Evolutionary conservation across 257 asterid species (phyloP), one percentile per base, ranked within the genome.

Genomic region (Datura wrightii): DNA sequence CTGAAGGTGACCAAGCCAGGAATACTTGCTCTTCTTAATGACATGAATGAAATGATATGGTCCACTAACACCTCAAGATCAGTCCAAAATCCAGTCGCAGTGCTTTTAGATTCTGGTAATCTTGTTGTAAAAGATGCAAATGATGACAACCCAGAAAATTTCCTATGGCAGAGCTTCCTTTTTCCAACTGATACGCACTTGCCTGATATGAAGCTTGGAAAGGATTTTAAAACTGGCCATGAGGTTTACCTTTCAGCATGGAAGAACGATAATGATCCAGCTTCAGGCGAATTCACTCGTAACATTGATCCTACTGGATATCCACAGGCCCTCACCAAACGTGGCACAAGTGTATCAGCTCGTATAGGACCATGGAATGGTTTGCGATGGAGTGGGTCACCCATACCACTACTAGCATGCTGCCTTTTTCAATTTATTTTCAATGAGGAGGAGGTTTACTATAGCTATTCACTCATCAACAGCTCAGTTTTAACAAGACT

Each of bases 311-410:
- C 84, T 5, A 37, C 83, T 0, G 95, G 95, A 3, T 55, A 59
- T 56, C 50, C 66, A 54, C 83, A 79, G 50, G 10, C 18, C 4
- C 42, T 34, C 18, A 59, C 59, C 18, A 79, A 42, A 42, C 37
- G 52, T 8, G 83, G 83, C 67, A 16, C 69, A 59, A 36, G 10
- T 79, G 69, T 52, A 13, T 5, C 16, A 4, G 8, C 53, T 56
- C 63, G 83, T 6, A 9, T 84, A 16, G 96, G 94, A 11, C 92
- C 92, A 0, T 92, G 94, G 93, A 92, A 91, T 66, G 94, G 96
- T 2, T 15, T 89, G 1, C 72, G 86, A 6, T 89, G 82, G 41
- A 79, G 82, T 14, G 82, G 82, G 14, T 7, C 82, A 6, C 66
- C 42, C 46, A 24, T 8, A 46, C 59, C 63, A 10, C 14, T 46